Conservation (phyloP, 1,284 basidiomycete genomes). For the Heterobasidion irregulare region DNA sequence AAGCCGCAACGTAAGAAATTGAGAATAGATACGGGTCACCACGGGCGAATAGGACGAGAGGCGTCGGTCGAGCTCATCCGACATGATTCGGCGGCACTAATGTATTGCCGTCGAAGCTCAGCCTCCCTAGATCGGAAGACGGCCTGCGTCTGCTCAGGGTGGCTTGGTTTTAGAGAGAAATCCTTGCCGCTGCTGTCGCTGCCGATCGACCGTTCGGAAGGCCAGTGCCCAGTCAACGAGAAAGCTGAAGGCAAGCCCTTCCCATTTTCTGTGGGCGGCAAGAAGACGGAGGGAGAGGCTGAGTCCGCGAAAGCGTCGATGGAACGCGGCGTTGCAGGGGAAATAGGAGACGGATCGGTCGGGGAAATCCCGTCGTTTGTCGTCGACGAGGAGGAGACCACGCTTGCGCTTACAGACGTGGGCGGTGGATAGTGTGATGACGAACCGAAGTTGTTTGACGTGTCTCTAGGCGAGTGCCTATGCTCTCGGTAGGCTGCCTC, state of each 20-base stretch:
- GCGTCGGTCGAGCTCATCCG: not conserved
- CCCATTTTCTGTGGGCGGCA: too few relatives aligned
- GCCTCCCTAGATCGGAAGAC: not conserved
- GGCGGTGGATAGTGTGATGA: not conserved
- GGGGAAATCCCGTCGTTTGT: conserved; percentile 8
- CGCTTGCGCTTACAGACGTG: not conserved
- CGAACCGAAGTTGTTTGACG: not conserved
- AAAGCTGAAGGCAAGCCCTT: too few relatives aligned
- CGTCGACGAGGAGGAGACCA: conserved; percentile 8
- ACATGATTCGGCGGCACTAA: not conserved
- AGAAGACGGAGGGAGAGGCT: not conserved
- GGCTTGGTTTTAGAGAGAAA: not conserved
- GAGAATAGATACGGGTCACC: not conserved
- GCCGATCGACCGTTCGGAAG: not conserved
- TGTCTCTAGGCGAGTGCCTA: not conserved
- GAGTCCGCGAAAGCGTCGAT: conserved; percentile 11
- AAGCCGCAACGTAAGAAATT: not conserved
- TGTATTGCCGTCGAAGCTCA: not conserved
- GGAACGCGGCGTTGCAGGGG: conserved; percentile 7
- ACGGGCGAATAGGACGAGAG: not conserved
- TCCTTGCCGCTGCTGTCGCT: not conserved
- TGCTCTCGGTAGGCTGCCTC: not conserved
- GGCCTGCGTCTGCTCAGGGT: too few relatives aligned
- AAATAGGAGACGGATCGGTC: conserved; percentile 10
- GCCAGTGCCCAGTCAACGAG: not conserved